Evolutionary conservation across 176 grass and related monocot genomes (phyloP), one percentile per base, ranked within the genome.

Genomic region (Elaeis guineensis): DNA sequence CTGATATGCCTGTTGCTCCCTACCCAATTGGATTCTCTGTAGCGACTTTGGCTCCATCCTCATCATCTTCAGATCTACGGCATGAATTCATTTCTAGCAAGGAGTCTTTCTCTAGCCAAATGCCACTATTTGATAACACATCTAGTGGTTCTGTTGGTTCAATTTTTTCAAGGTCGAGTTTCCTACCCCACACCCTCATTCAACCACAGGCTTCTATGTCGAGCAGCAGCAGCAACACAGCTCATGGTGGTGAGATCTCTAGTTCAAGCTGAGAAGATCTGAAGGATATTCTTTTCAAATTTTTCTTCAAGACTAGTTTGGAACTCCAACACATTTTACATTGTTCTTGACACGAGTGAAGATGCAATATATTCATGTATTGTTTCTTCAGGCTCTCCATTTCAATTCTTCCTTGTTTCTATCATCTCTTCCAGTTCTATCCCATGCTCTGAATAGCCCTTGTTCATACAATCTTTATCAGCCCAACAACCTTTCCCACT

Each of bases 1-100:
- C 73, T 25, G 79, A 82, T 49, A 71, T 82, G 60, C 73, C 79
- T 16, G 16, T 82, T 29, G 49, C 65, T 26, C 74, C 74, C 22
- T 69, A 71, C 65, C 73, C 79, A 55, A 64, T 72, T 48, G 72
- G 59, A 20, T 71, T 68, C 25, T 60, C 77, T 16, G 51, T 55
- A 16, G 24, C n/a, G 1, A 35, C 17, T 5, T 32, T 67, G 49
- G 22, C 65, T 25, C 65, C 65, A 20, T 39, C 62, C 21, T 65
- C 65, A 54, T 54, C 64, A 54, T 54, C 50, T 51, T 19, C 25
- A 17, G 66, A 78, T 54, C 23, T 57, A n/a, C 75, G 67, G 16
- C 69, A 54, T 35, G 77, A 80, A 51, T 59, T 68, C 29, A 55
- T 67, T 54, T 60, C 55, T 25, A 61, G 63, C 60, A 60, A 30